phyloP scores from a whole-genome alignment of 1,139 yeast genomes.

The Protomyces gravidus region DNA sequence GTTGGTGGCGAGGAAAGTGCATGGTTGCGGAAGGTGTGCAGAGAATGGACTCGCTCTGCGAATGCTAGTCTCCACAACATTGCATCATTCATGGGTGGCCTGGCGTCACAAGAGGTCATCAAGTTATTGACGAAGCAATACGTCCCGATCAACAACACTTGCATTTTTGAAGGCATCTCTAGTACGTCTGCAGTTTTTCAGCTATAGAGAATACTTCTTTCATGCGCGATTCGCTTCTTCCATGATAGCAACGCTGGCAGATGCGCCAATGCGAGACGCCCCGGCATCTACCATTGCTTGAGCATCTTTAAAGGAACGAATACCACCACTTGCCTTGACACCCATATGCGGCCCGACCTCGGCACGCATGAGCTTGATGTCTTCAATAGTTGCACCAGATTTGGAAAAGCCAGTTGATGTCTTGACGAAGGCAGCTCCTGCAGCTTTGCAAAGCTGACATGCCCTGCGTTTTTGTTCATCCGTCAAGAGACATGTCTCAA shows the following conservation, averaged over 20 bases:
- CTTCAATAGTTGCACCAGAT: constrained; percentile 1
- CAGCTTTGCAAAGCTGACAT: neutral
- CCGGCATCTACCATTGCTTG: constrained; percentile 2
- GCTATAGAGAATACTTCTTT: constrained; percentile 37
- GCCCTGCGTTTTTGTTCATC: neutral
- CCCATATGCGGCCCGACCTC: neutral
- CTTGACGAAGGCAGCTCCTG: neutral
- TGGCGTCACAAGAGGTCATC: constrained; percentile 70
- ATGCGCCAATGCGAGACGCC: neutral
- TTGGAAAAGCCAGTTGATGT: constrained; percentile 2
- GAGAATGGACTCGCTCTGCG: constrained; percentile 40
- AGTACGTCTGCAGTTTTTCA: constrained; percentile 53
- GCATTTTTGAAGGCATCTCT: constrained; percentile 63
- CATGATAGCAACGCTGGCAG: neutral
- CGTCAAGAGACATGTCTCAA: constrained; percentile 2
- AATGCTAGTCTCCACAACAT: constrained; percentile 49
- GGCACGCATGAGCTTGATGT: neutral
- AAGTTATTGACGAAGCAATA: constrained; percentile 62
- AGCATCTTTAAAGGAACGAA: neutral
- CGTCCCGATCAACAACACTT: constrained; percentile 62
- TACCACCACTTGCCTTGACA: constrained; percentile 9
- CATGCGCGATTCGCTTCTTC: neutral
- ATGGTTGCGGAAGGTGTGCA: constrained; percentile 23
- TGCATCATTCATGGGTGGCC: constrained; percentile 65
- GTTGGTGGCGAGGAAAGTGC: neutral